Percentiles rank a stretch among this genome's conserved stretches.
These are phyloP conservation scores for Polytolypa hystricis DNA, from an alignment of 2,329 filamentous ascomycete species.

Conservation along the genomic window DNA sequence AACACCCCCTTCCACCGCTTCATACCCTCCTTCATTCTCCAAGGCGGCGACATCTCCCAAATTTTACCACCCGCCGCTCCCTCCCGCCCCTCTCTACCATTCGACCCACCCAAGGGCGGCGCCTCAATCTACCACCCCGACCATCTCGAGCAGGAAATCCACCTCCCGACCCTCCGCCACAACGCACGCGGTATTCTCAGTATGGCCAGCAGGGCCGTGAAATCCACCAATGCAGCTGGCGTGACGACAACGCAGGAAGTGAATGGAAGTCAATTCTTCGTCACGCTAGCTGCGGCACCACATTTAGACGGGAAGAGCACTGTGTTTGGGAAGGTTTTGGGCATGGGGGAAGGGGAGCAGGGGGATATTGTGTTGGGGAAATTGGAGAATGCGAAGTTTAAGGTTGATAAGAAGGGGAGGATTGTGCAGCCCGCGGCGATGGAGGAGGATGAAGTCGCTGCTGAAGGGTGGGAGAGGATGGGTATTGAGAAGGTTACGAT, in stretches of 20 bases:
- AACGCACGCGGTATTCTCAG: constrained; percentile 47
- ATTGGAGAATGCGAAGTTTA: constrained; percentile 48
- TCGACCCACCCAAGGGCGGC: constrained; percentile 43
- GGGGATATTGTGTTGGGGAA: constrained; percentile 36
- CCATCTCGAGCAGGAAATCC: constrained; percentile 52
- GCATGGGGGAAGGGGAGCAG: constrained; percentile 37
- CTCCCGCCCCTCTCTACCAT: constrained; percentile 29
- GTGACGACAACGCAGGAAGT: constrained; percentile 17
- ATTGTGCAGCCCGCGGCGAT: constrained; percentile 31
- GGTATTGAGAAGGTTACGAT: constrained; percentile 47
- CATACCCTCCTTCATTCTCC: constrained; percentile 54
- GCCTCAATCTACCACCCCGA: constrained; percentile 43
- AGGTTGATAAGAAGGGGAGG: constrained; percentile 52
- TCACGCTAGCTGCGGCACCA: constrained; percentile 49
- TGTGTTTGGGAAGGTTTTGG: constrained; percentile 52
- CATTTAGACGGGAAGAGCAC: constrained; percentile 58
- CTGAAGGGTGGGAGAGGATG: constrained; percentile 37
- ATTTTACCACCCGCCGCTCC: constrained; percentile 30
- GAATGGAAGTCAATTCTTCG: constrained; percentile 54
- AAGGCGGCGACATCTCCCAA: constrained; percentile 46
- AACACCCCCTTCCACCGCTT: constrained; percentile 52
- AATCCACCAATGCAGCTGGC: constrained; percentile 32
- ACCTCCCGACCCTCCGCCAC: constrained; percentile 44
- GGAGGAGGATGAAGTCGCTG: constrained; percentile 25
- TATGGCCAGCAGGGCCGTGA: constrained; percentile 46